Evolutionary conservation across 345 rosid genomes (phyloP), one percentile per base, ranked within the genome.

Genomic region (Syzygium oleosum): DNA sequence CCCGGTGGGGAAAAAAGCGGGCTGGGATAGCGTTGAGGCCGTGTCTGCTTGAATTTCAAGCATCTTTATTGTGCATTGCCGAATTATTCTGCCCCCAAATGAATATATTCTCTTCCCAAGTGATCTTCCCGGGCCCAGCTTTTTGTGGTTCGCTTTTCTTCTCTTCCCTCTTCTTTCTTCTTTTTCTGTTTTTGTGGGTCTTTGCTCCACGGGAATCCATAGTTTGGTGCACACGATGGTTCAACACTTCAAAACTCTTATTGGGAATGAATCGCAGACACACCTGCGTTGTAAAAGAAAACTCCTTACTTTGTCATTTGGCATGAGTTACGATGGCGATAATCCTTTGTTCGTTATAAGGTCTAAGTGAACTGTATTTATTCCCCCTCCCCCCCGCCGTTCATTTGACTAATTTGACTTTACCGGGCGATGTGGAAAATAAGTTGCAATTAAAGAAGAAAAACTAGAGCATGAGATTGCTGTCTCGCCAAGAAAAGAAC

Each of bases 11-110:
- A 43, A 43, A 87, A 91, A 93, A 91, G 92, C 86, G 49, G 88
- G 92, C 87, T 93, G 96, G 94, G 90, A 94, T 93, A 92, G 89
- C 85, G 77, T 90, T 90, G 88, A 92, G 94, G 95, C 89, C 91
- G 92, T 87, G 93, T 92, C 95, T 92, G 98, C 99, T 97, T 96
- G 94, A 95, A 87, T 89, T 93, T 93, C 94, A 96, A 96, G 97
- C 97, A 94, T 96, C 99, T 94, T 94, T 93, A 23, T 84, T 85
- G 91, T 91, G 94, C 93, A 91, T 87, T 86, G 53, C 49, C 84
- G 89, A 90, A 94, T 94, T 94, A 93, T 94, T 94, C 94, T 97
- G 92, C 96, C 89, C 86, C 79, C 49, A 89, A 91, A 92, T 93
- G 97, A 97, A 96, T 93, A 96, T 96, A 94, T 96, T 96, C 98